phyloP scores from a whole-genome alignment of 2,329 filamentous ascomycete genomes.

The Ceratocystiopsis sp. region DNA sequence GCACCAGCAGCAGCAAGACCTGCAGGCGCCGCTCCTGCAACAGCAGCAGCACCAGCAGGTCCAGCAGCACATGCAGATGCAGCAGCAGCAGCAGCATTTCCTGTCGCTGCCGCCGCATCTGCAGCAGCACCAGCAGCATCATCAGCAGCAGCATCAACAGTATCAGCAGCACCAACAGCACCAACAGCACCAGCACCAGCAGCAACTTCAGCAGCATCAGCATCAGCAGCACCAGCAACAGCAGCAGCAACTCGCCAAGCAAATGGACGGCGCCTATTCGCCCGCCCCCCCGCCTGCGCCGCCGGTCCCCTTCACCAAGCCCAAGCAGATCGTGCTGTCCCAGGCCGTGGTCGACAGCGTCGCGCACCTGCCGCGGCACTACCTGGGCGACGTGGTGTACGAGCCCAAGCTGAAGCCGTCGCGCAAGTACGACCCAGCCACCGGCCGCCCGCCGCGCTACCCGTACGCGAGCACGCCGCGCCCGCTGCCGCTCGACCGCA shows the following conservation, averaged over 20 bases:
- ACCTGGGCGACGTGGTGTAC: slow-evolving; percentile 77
- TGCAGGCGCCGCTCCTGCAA: slow-evolving; percentile 3
- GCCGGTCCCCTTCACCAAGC: slow-evolving; percentile 21
- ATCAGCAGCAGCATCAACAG: no score
- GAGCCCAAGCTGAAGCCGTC: slow-evolving; percentile 44
- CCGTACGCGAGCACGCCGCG: slow-evolving; percentile 37
- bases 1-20: neutral
- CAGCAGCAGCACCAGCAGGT: slow-evolving; percentile 12
- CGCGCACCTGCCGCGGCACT: slow-evolving; percentile 51
- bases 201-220: no score
- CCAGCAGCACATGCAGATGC: slow-evolving; percentile 6
- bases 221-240: no score
- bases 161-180: no score
- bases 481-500: slow-evolving; percentile 57
- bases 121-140: no score
- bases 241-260: no score
- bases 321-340: slow-evolving; percentile 50
- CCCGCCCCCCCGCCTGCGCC: neutral
- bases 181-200: no score
- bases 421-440: slow-evolving; percentile 35
- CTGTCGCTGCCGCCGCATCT: no score
- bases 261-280: no score
- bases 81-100: no score
- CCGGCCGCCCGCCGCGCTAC: slow-evolving; percentile 18
- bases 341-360: slow-evolving; percentile 57